phyloP scores from a whole-genome alignment of 1,284 basidiomycete genomes.

The Salmacisia buchloeana region DNA sequence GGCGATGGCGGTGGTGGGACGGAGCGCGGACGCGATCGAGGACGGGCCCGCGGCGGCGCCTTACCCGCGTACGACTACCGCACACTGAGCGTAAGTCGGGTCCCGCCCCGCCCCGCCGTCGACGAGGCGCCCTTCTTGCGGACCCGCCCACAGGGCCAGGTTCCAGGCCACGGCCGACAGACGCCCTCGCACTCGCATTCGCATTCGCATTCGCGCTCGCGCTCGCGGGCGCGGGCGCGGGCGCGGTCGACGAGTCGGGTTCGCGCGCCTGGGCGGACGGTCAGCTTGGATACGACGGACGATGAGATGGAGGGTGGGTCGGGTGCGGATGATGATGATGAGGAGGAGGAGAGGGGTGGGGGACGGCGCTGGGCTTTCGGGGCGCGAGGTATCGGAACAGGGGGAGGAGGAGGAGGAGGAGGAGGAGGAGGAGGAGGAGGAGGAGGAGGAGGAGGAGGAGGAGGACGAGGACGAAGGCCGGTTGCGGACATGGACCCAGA shows the following conservation, averaged over 20 bases:
- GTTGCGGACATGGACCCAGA: background rate
- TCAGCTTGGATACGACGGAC: conserved; percentile 4
- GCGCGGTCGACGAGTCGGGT: background rate
- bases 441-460: background rate
- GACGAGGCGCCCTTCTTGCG: too few species aligned
- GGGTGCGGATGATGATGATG: background rate
- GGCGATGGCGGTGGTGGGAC: background rate
- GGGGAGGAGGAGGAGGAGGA: background rate
- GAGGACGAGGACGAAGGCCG: too few species aligned
- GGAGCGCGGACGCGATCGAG: background rate
- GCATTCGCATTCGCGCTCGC: background rate
- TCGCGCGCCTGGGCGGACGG: background rate
- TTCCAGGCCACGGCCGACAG: background rate
- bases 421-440: background rate
- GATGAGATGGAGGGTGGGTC: background rate
- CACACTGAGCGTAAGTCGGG: too few species aligned
- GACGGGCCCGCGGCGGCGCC: background rate
- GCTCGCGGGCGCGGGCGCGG: background rate
- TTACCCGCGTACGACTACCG: too few species aligned
- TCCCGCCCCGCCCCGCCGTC: too few species aligned
- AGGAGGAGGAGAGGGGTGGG: background rate
- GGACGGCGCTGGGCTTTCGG: too few species aligned
- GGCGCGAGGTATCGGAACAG: background rate
- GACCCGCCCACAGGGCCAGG: too few species aligned
- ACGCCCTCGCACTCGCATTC: background rate